Percentiles rank a stretch among this genome's conserved stretches.
These are phyloP conservation scores for Microthlaspi erraticum DNA, from an alignment of 345 rosid species.

Conservation along the genomic window DNA sequence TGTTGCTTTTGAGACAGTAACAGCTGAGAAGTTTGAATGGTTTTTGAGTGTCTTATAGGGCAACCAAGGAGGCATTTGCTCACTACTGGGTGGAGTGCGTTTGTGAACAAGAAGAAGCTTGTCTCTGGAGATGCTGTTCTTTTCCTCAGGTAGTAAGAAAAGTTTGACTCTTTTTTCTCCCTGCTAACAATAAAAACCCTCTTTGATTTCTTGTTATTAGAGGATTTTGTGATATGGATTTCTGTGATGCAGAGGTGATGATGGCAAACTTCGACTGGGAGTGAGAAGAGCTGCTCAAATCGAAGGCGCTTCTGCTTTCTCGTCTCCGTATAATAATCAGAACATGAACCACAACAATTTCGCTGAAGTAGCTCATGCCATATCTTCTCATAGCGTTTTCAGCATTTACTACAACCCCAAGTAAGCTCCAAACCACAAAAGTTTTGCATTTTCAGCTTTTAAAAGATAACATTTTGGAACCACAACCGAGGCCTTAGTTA, in stretches of 20 bases:
- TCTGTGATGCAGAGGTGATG: slow-evolving; percentile 72
- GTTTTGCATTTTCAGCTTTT: background rate
- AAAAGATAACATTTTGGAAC: background rate
- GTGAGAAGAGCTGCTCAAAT: slow-evolving; percentile 88
- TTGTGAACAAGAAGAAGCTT: slow-evolving; percentile 96
- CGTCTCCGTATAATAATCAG: slow-evolving; percentile 51
- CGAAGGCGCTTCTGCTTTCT: slow-evolving; percentile 57
- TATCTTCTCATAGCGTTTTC: slow-evolving; percentile 64
- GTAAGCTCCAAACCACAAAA: slow-evolving; percentile 45
- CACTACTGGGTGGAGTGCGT: slow-evolving; percentile 99
- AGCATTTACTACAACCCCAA: slow-evolving; percentile 92
- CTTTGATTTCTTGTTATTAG: background rate
- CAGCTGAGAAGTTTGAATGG: background rate
- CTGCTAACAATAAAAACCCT: background rate
- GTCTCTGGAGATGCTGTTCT: slow-evolving; percentile 99
- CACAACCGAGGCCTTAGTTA: background rate
- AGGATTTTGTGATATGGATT: background rate
- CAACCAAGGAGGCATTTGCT: slow-evolving; percentile 99
- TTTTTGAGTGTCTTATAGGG: slow-evolving; percentile 50
- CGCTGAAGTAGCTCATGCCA: slow-evolving; percentile 71
- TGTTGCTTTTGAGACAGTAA: background rate
- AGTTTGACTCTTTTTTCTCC: background rate
- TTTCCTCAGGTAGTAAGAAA: slow-evolving; percentile 71
- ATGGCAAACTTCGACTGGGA: slow-evolving; percentile 94
- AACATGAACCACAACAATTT: slow-evolving; percentile 63